Conservation (phyloP, 495 filamentous ascomycete species). For the Neurospora sublineolata region DNA sequence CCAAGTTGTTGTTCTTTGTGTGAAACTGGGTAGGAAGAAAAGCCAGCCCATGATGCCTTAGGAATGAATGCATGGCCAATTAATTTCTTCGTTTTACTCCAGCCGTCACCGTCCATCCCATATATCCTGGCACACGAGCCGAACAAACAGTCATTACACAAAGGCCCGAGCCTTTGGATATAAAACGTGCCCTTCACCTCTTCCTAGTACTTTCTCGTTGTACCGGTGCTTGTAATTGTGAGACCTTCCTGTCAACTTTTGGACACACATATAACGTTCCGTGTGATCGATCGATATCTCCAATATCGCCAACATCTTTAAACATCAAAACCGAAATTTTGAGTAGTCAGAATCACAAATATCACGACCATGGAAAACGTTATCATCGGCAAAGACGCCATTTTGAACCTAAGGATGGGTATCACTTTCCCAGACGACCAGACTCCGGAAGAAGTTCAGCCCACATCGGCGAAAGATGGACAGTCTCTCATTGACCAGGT, state of each 20-base stretch:
- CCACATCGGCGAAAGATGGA: conserved; percentile 24
- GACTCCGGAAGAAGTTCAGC: background rate
- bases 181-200: background rate
- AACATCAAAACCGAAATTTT: background rate
- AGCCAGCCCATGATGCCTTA: background rate
- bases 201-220: background rate
- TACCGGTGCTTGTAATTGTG: background rate
- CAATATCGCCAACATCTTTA: background rate
- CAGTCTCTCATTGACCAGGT: conserved; percentile 57
- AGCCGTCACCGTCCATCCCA: background rate
- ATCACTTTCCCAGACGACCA: background rate
- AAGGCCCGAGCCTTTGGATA: background rate
- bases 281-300: background rate
- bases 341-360: background rate
- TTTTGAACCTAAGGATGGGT: background rate
- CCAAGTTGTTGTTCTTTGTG: background rate
- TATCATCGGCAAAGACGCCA: background rate
- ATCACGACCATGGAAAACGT: background rate
- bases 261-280: background rate
- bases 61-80: background rate
- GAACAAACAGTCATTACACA: background rate
- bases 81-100: background rate
- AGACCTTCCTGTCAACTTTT: background rate
- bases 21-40: background rate
- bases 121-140: background rate